A percentile compares a stretch with the other conserved stretches of the same genome.
Conservation (phyloP, 1,284 basidiomycete genomes). For the Sphaerobolus stellatus region DNA sequence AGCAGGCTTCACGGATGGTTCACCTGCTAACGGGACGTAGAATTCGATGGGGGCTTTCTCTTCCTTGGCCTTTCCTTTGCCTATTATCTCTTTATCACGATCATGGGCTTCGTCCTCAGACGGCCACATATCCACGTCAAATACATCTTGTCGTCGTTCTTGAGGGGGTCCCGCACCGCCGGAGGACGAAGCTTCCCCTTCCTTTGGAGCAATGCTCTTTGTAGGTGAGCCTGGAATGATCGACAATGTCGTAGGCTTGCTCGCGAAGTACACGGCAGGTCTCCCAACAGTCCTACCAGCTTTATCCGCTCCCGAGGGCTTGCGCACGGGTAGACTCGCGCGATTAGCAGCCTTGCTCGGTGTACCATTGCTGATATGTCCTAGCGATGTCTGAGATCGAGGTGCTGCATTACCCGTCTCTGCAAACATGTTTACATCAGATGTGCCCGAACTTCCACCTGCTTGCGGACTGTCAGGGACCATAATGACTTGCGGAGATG, state of each 20-base stretch:
- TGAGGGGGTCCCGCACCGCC: too few species aligned
- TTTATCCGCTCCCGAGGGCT: background rate
- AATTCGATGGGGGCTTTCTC: background rate
- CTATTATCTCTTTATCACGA: too few species aligned
- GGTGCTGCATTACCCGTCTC: too few species aligned
- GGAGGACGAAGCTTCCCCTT: background rate
- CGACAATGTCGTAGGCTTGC: conserved; percentile 4
- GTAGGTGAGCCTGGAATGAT: conserved; percentile 5
- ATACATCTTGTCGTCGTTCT: background rate
- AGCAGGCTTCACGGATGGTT: background rate
- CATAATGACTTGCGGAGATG: too few species aligned
- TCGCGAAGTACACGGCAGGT: conserved; percentile 1
- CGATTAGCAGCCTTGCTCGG: background rate
- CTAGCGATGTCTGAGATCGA: background rate
- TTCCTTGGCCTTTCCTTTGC: background rate
- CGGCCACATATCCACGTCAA: conserved; percentile 7
- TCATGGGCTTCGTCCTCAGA: too few species aligned
- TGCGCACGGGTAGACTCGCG: conserved; percentile 7
- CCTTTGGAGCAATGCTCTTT: background rate
- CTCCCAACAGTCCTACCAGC: background rate
- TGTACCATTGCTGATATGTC: background rate
- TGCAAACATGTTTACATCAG: too few species aligned
- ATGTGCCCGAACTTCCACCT: too few species aligned
- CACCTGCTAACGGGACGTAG: conserved; percentile 5
- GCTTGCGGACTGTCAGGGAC: too few species aligned